Evolutionary conservation across 1,139 yeast species (phyloP).

Genomic region (Geotrichum bryndzae): DNA sequence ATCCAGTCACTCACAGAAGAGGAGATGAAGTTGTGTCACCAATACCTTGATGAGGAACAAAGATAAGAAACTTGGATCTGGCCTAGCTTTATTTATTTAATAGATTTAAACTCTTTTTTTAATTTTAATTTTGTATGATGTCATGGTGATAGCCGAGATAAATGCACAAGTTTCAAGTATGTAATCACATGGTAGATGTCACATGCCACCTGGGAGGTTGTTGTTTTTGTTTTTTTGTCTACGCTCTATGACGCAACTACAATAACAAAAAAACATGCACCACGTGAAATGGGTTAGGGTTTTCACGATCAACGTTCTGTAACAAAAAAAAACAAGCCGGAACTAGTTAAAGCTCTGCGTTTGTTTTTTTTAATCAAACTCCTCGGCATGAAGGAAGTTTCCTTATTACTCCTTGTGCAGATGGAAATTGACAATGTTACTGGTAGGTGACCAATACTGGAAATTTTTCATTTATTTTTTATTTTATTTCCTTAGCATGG

Average conservation of each 20-base stretch:
- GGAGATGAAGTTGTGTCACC: conserved; percentile 53
- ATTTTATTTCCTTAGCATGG: no score
- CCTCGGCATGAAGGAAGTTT: not conserved
- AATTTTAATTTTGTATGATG: not conserved
- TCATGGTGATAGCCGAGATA: not conserved
- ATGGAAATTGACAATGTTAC: no score
- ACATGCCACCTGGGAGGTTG: not conserved
- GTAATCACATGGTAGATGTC: not conserved
- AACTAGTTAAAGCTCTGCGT: no score
- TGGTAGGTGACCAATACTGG: no score
- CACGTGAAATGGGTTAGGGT: not conserved
- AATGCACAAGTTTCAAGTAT: not conserved
- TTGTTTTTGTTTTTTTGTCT: not conserved
- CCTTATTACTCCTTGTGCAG: no score
- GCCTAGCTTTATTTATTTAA: not conserved
- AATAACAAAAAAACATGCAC: no score
- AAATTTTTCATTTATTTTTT: no score
- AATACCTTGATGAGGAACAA: conserved; percentile 13
- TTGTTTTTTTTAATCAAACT: no score
- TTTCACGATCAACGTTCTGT: not conserved
- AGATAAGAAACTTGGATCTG: not conserved
- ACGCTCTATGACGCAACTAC: no score
- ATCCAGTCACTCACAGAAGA: conserved; percentile 69
- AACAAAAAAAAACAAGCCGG: not conserved
- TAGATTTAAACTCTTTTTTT: not conserved